Conservation (phyloP, 148 eudicot genomes). For the Rheum nobile region DNA sequence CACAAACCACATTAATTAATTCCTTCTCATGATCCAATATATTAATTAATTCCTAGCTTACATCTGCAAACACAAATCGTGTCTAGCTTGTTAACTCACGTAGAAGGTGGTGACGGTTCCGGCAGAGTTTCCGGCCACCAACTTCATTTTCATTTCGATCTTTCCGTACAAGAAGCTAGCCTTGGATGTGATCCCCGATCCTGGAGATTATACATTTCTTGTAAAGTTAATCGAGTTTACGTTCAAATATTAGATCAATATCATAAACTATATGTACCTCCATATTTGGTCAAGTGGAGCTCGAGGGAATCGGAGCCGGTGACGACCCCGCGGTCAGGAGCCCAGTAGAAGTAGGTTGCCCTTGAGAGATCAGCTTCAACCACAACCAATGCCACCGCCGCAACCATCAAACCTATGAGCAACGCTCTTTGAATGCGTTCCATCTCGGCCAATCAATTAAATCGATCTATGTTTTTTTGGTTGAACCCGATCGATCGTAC, state of each 20-base stretch:
- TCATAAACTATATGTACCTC: too few relatives aligned
- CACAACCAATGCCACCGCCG: background rate
- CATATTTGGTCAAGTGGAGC: conserved; percentile 8
- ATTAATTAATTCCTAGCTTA: too few relatives aligned
- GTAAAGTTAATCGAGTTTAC: too few relatives aligned
- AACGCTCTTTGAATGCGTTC: background rate
- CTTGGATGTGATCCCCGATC: conserved; percentile 20
- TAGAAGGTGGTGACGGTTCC: conserved; percentile 32
- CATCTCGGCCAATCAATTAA: background rate
- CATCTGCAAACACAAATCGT: too few relatives aligned
- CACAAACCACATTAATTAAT: conserved; percentile 1
- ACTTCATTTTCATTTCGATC: conserved; percentile 18
- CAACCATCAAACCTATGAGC: background rate
- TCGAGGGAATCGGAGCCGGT: conserved; percentile 11
- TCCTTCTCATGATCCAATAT: too few relatives aligned
- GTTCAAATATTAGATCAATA: too few relatives aligned
- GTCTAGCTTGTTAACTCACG: conserved; percentile 1
- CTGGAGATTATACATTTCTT: too few relatives aligned
- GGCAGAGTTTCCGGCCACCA: conserved; percentile 23
- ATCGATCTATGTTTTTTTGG: background rate
- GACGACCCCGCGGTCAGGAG: conserved; percentile 9
- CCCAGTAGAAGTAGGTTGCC: conserved; percentile 15
- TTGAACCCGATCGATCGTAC: background rate
- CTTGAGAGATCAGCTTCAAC: conserved; percentile 6
- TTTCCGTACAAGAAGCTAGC: conserved; percentile 16